Evolutionary conservation across 192 early-diverging fungal species (phyloP).

Genomic region (Gigaspora rosea): DNA sequence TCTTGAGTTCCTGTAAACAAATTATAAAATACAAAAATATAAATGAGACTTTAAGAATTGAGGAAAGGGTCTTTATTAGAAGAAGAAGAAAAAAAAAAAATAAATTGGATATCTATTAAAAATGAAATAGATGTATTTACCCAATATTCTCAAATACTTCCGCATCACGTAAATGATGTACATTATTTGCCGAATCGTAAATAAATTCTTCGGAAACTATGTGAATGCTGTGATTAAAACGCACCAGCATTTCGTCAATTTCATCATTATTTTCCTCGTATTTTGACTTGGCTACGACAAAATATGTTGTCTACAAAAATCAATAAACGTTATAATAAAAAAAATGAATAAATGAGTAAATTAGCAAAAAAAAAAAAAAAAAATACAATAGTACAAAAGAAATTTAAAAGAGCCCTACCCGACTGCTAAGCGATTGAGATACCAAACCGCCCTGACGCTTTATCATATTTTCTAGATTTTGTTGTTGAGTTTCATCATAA

Average conservation of each 20-base stretch:
- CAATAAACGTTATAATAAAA: background rate
- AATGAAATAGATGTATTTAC: background rate
- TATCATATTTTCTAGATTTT: constrained; percentile 1
- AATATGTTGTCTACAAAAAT: background rate
- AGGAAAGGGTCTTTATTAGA: no score
- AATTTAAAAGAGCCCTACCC: background rate
- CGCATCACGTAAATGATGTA: background rate
- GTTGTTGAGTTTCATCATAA: background rate
- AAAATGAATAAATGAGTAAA: background rate
- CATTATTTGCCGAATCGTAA: background rate
- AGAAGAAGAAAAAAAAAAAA: no score
- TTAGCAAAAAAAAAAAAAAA: background rate
- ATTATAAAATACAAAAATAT: background rate
- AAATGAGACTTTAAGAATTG: background rate
- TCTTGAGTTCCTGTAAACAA: background rate
- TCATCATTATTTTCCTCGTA: background rate
- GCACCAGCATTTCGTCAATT: constrained; percentile 1
- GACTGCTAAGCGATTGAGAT: background rate
- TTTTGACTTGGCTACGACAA: background rate
- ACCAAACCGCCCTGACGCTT: background rate
- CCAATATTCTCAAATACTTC: background rate
- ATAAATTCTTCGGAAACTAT: background rate
- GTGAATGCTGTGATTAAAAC: background rate
- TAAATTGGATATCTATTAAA: background rate
- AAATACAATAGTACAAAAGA: background rate